phyloP scores from a whole-genome alignment of 1,139 yeast genomes.

The Candida sanyaensis region DNA sequence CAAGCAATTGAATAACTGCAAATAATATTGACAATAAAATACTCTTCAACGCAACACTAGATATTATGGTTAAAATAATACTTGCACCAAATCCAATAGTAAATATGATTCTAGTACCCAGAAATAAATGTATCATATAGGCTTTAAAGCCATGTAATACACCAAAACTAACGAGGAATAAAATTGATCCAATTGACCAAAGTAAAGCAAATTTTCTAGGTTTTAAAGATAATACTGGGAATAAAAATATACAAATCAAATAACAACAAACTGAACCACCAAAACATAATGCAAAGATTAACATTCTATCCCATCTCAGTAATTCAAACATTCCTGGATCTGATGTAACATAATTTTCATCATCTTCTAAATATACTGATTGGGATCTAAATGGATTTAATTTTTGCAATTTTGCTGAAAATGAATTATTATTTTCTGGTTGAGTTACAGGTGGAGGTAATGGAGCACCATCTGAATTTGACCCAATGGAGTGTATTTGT shows the following conservation, averaged over 20 bases:
- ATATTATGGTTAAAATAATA: constrained; percentile 50
- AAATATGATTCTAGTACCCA: constrained; percentile 53
- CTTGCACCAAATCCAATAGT: constrained; percentile 51
- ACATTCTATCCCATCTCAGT: constrained; percentile 60
- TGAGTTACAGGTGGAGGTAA: constrained; percentile 44
- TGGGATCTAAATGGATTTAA: constrained; percentile 43
- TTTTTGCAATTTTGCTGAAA: constrained; percentile 31
- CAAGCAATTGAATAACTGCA: constrained; percentile 51
- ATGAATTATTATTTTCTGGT: constrained; percentile 18
- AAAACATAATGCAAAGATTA: constrained; percentile 56
- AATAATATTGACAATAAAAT: constrained; percentile 51
- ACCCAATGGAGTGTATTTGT: constrained; percentile 32
- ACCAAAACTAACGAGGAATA: constrained; percentile 59
- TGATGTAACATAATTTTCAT: constrained; percentile 45
- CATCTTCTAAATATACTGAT: constrained; percentile 44
- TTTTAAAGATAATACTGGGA: constrained; percentile 56
- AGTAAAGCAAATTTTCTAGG: constrained; percentile 61
- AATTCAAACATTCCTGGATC: constrained; percentile 51
- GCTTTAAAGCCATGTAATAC: constrained; percentile 55
- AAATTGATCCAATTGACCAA: constrained; percentile 63
- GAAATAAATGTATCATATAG: constrained; percentile 50
- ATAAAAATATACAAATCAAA: constrained; percentile 53
- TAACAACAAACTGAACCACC: constrained; percentile 58
- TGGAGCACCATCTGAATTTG: constrained; percentile 37
- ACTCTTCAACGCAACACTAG: constrained; percentile 48